Evolutionary conservation across 371 early-diverging fungal species (phyloP).

Genomic region (Mortierella sp.): DNA sequence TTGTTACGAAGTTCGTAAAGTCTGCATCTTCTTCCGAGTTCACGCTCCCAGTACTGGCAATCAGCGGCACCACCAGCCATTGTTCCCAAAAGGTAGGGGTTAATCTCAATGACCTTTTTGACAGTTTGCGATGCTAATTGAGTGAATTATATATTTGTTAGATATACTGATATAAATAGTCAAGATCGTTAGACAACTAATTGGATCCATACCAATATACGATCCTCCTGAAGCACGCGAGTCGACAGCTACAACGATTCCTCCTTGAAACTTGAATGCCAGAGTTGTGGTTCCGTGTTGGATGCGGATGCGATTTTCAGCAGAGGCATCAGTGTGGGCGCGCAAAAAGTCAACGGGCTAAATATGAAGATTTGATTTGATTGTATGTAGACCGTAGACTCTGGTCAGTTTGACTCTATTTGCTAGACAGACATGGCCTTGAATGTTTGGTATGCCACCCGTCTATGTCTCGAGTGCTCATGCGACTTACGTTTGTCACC

Average conservation of each 20-base stretch:
- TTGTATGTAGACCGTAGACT: neutral
- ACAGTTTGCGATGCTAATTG: conserved; percentile 95
- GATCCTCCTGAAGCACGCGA: conserved; percentile 99
- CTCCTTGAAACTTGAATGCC: conserved; percentile 98
- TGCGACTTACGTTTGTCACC: conserved; percentile 72
- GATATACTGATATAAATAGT: neutral
- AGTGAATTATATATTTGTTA: neutral
- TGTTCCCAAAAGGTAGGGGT: conserved; percentile 98
- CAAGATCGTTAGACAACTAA: neutral
- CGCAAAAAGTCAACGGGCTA: conserved; percentile 78
- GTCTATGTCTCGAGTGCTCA: neutral
- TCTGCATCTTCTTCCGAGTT: conserved; percentile 97
- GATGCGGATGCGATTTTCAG: conserved; percentile 83
- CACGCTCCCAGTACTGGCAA: conserved; percentile 99
- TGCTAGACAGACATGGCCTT: neutral
- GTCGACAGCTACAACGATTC: conserved; percentile 99
- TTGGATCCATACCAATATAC: conserved; percentile 87
- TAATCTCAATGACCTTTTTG: conserved; percentile 99
- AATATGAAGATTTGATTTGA: neutral
- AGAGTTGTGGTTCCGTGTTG: conserved; percentile 99
- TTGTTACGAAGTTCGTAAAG: conserved; percentile 98
- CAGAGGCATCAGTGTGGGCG: conserved; percentile 72
- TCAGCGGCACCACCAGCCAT: conserved; percentile 99
- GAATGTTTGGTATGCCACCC: neutral
- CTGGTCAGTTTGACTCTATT: neutral